Percentiles rank a stretch among this genome's conserved stretches.
Conservation (phyloP, 129 eudicot species). For the Scalesia atractyloides region DNA sequence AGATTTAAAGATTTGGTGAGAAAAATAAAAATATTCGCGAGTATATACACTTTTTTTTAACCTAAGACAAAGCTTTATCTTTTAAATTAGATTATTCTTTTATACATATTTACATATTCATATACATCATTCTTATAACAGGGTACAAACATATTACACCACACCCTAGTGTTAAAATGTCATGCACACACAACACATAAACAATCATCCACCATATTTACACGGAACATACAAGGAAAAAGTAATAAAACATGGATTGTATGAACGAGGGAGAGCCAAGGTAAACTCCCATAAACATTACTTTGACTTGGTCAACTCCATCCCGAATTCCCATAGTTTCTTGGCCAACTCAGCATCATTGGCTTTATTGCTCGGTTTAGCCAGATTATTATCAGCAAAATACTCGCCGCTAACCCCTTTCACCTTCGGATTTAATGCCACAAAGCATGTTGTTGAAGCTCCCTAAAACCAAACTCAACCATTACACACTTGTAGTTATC, state of each 20-base stretch:
- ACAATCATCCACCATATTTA: conserved; percentile 20
- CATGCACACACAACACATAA: neutral
- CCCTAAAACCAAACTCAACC: conserved; percentile 33
- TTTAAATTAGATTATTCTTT: neutral
- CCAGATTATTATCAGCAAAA: conserved; percentile 42
- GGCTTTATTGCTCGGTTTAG: conserved; percentile 32
- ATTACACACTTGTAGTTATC: neutral
- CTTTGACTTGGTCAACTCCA: conserved; percentile 37
- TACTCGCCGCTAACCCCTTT: conserved; percentile 62
- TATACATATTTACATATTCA: neutral
- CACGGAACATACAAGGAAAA: neutral
- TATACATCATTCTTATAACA: neutral
- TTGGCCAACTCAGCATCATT: conserved; percentile 39
- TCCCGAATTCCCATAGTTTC: conserved; percentile 45
- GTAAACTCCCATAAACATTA: conserved; percentile 18
- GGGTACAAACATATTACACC: conserved; percentile 2
- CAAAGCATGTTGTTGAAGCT: conserved; percentile 69
- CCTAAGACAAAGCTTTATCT: neutral
- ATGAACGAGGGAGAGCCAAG: neutral
- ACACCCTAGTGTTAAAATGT: neutral
- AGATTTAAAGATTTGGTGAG: neutral
- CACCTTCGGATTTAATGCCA: conserved; percentile 71
- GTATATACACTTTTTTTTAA: neutral
- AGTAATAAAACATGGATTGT: neutral
- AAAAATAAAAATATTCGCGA: too few relatives aligned